Evolutionary conservation across 140 eudicot genomes (phyloP), one percentile per base, ranked within the genome.

Genomic region (Cichorium intybus): DNA sequence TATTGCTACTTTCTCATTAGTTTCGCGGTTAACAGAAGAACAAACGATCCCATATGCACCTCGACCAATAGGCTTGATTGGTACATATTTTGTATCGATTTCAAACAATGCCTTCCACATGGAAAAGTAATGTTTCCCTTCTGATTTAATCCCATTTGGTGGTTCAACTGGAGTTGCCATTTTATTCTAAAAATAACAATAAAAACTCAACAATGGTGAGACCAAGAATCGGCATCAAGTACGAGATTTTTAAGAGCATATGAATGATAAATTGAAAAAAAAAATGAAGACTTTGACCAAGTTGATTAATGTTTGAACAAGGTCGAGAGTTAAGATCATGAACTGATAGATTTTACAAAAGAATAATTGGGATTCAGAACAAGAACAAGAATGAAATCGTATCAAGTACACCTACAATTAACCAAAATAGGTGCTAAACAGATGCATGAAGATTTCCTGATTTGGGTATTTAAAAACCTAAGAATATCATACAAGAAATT

Each of bases 91-190:
- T 24, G 89, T 86, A 34, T 86, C 95, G 17, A 86, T 80, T 75
- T 86, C 95, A 71, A 86, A 86, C 48, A 86, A 52, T 0, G 95
- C 75, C 66, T 86, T 87, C 95, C 95, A 86, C 95, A 86, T 86
- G n/a, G 87, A 80, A 75, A 62, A 86, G 84, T 86, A 83, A 80
- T 86, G 95, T 53, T 86, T 86, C 52, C 95, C 95, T 80, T 52
- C 77, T 48, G 76, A 61, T 60, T 74, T 61, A 37, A 80, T 73
- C 63, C 95, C 95, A 56, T 86, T 80, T 51, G 95, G 95, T 71
- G 95, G 95, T 33, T 86, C 95, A 66, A 86, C 95, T 60, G 84
- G 95, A 20, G 89, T 86, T 68, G 95, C 95, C 95, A 86, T 86
- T 39, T 71, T 52, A 60, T 75, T 77, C 33, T 69, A 77, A 39